Conservation (phyloP, 345 rosid species). For the Psidium friedrichsthalianum region DNA sequence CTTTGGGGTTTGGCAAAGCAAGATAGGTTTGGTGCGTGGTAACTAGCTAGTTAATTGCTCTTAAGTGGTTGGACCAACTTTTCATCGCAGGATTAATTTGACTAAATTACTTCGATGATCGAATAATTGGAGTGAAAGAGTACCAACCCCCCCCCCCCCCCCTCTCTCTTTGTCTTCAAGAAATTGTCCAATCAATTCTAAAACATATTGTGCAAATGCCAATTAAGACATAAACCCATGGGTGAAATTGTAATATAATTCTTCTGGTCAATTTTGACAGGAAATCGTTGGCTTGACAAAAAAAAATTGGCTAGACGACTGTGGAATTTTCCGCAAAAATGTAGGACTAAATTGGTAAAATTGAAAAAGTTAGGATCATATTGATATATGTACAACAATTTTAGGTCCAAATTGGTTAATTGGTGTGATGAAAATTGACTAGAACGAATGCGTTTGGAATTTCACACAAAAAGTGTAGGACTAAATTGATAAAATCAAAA, state of each 20-base stretch:
- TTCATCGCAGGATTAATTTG: background rate
- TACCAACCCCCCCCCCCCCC: background rate
- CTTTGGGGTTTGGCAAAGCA: background rate
- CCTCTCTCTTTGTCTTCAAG: background rate
- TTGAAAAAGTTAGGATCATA: too few relatives aligned
- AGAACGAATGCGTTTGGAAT: background rate
- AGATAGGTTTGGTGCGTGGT: background rate
- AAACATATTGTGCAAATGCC: background rate
- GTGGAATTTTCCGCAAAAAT: background rate
- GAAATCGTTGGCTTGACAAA: background rate
- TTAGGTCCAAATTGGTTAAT: background rate
- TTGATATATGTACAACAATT: background rate
- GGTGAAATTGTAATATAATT: background rate
- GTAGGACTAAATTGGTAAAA: too few relatives aligned
- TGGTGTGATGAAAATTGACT: background rate
- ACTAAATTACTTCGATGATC: background rate
- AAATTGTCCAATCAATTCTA: background rate
- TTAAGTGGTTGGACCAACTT: background rate
- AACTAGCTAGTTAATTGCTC: background rate
- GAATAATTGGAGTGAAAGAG: background rate
- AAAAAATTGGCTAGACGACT: background rate
- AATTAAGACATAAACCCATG: background rate
- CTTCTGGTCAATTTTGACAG: background rate
- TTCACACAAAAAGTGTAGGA: background rate
- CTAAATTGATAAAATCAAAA: too few relatives aligned